These are phyloP conservation scores for Fusarium tupiense DNA, from an alignment of 2,329 filamentous ascomycete species.

Conservation along the genomic window DNA sequence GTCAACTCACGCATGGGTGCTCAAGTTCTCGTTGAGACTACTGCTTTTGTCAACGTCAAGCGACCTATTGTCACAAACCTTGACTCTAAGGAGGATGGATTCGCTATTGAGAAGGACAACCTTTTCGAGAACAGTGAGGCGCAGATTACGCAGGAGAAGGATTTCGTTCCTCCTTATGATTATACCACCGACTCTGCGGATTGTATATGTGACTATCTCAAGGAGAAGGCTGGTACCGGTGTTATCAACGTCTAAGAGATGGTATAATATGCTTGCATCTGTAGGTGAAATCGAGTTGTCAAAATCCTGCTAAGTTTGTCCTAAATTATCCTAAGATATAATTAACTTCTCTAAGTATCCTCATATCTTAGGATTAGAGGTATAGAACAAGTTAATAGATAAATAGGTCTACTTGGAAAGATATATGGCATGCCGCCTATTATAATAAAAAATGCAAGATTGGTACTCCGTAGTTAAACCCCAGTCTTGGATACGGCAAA, in stretches of 20 bases:
- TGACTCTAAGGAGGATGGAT: slow-evolving; percentile 58
- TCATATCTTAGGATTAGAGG: no score
- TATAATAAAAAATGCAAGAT: background rate
- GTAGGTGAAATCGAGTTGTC: fast-evolving
- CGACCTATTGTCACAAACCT: slow-evolving; percentile 53
- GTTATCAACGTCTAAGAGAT: background rate
- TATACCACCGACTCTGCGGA: slow-evolving; percentile 43
- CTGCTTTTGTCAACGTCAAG: slow-evolving; percentile 57
- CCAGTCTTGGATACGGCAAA: background rate
- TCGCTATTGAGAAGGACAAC: slow-evolving; percentile 56
- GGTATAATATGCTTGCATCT: fast-evolving
- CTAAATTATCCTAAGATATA: background rate
- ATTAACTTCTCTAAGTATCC: background rate
- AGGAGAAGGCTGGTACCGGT: slow-evolving; percentile 40
- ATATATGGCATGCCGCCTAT: fast-evolving
- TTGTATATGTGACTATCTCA: slow-evolving; percentile 39
- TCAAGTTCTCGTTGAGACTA: slow-evolving; percentile 63
- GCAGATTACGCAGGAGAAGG: slow-evolving; percentile 48
- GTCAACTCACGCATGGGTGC: slow-evolving; percentile 65
- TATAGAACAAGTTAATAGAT: background rate
- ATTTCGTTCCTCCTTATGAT: slow-evolving; percentile 48
- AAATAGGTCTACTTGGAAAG: fast-evolving
- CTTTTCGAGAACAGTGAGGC: slow-evolving; percentile 52
- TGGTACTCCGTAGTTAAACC: no score
- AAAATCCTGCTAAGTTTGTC: background rate